Evolutionary conservation across 2,329 filamentous ascomycete species (phyloP).

Genomic region (Achaetomium macrosporum): DNA sequence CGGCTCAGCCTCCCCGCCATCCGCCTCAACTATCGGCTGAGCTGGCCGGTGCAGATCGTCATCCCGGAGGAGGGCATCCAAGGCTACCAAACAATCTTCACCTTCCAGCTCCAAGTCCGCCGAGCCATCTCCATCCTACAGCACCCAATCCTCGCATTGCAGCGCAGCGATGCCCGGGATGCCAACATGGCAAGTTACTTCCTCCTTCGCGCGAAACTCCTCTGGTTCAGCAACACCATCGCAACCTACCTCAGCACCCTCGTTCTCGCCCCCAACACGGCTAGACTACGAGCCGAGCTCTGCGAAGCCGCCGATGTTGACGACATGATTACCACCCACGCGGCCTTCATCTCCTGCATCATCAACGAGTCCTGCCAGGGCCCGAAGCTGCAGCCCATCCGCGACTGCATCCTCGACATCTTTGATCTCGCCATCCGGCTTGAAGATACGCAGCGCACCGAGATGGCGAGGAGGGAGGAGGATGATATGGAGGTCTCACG

Average conservation of each 20-base stretch:
- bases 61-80: slow-evolving; percentile 58
- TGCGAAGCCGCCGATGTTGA: slow-evolving; percentile 65
- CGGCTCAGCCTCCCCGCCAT: slow-evolving; percentile 55
- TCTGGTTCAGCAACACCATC: slow-evolving; percentile 72
- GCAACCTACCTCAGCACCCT: slow-evolving; percentile 71
- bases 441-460: slow-evolving; percentile 49
- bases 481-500: slow-evolving; percentile 36
- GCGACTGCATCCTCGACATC: slow-evolving; percentile 65
- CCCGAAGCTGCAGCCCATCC: slow-evolving; percentile 61
- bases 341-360: slow-evolving; percentile 55
- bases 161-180: slow-evolving; percentile 14
- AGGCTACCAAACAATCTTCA: slow-evolving; percentile 67
- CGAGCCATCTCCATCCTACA: slow-evolving; percentile 64
- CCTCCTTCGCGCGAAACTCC: slow-evolving; percentile 59
- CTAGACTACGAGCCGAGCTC: slow-evolving; percentile 53
- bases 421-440: slow-evolving; percentile 70
- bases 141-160: slow-evolving; percentile 37
- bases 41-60: slow-evolving; percentile 65
- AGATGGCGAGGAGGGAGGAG: slow-evolving; percentile 34
- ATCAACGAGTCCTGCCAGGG: slow-evolving; percentile 65
- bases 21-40: slow-evolving; percentile 61
- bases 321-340: slow-evolving; percentile 68
- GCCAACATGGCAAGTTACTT: slow-evolving; percentile 45
- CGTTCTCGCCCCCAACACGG: slow-evolving; percentile 58
- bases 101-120: slow-evolving; percentile 70